Conservation (phyloP, 1,139 yeast genomes). For the Magnusiomyces tetraspermus region DNA sequence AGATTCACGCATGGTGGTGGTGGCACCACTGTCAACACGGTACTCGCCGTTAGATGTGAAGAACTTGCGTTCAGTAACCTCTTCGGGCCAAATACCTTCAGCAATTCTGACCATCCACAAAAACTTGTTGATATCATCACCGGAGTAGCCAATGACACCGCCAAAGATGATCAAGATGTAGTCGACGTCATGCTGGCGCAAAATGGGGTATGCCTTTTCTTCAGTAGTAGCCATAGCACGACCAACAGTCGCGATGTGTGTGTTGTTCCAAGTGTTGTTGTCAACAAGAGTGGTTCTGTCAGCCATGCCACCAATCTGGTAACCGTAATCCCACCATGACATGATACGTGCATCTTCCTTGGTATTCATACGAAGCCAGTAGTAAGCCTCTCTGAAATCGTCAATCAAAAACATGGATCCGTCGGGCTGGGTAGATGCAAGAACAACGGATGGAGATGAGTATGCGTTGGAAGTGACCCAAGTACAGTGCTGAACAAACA, state of each 20-base stretch:
- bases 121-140: slow-evolving; percentile 95
- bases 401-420: slow-evolving; percentile 83
- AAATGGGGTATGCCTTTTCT: slow-evolving; percentile 77
- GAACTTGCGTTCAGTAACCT: slow-evolving; percentile 72
- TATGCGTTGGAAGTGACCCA: slow-evolving; percentile 96
- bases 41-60: slow-evolving; percentile 85
- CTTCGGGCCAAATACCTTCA: slow-evolving; percentile 99
- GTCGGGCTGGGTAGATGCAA: slow-evolving; percentile 75
- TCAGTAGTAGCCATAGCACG: slow-evolving; percentile 92
- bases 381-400: slow-evolving; percentile 97
- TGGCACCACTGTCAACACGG: slow-evolving; percentile 71
- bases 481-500: slow-evolving; percentile 90
- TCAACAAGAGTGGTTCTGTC: slow-evolving; percentile 97
- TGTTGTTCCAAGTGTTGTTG: slow-evolving; percentile 98
- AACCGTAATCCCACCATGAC: slow-evolving; percentile 99
- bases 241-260: slow-evolving; percentile 99
- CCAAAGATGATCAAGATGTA: slow-evolving; percentile 91
- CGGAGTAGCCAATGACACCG: slow-evolving; percentile 86
- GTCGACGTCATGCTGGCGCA: slow-evolving; percentile 89
- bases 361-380: slow-evolving; percentile 98
- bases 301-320: slow-evolving; percentile 99
- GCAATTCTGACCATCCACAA: slow-evolving; percentile 98
- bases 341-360: slow-evolving; percentile 91
- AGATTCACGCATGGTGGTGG: slow-evolving; percentile 77
- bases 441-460: slow-evolving; percentile 95